Evolutionary conservation across 208 protist genomes (phyloP).

Genomic region (Trypanosoma melophagium): DNA sequence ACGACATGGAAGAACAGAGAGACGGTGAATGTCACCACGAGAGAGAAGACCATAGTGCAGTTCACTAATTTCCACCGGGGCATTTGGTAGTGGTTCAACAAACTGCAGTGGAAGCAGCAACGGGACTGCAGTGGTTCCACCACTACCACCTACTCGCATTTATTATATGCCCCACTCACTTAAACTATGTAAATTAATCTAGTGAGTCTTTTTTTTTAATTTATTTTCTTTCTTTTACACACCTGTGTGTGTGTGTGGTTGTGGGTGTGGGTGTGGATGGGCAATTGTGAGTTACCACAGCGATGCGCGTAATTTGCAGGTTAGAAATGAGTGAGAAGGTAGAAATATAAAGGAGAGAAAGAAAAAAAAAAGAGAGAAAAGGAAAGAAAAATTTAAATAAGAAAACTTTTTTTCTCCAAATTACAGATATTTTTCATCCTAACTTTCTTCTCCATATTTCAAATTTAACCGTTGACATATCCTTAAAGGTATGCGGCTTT

Average conservation of each 20-base stretch:
- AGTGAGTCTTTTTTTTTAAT: neutral
- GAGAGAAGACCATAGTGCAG: slow-evolving; percentile 92
- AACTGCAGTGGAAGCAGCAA: slow-evolving; percentile 34
- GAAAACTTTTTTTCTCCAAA: too few relatives aligned
- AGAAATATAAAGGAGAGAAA: neutral
- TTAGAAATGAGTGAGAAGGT: neutral
- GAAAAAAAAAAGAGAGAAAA: slow-evolving; percentile 2
- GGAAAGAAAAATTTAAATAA: slow-evolving; percentile 5
- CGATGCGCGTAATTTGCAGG: neutral
- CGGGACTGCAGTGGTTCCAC: slow-evolving; percentile 1
- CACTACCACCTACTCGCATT: slow-evolving; percentile 1
- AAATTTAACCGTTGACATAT: too few relatives aligned
- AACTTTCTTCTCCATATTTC: too few relatives aligned
- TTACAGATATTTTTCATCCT: too few relatives aligned
- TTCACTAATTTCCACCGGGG: slow-evolving; percentile 67
- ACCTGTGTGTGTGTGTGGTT: neutral
- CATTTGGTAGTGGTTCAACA: slow-evolving; percentile 52
- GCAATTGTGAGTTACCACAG: too few relatives aligned
- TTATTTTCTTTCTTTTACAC: neutral
- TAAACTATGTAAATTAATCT: neutral
- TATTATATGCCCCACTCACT: neutral
- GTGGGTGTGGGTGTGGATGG: too few relatives aligned
- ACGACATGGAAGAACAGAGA: slow-evolving; percentile 76
- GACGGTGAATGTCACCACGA: slow-evolving; percentile 79
- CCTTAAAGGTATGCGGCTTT: too few relatives aligned